These are phyloP conservation scores for Ammopiptanthus mongolicus DNA, from an alignment of 306 rosid species.

Conservation along the genomic window DNA sequence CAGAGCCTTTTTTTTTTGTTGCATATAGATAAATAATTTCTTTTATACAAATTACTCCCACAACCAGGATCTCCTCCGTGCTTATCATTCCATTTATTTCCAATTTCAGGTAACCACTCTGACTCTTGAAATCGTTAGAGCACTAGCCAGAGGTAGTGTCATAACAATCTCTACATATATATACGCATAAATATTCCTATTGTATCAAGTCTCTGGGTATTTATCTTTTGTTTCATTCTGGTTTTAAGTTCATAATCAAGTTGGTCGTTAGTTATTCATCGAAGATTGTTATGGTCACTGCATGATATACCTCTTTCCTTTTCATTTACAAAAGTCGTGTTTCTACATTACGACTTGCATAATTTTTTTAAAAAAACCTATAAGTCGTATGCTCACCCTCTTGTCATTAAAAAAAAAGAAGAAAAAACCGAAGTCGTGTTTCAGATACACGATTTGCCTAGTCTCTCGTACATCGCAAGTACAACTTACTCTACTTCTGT, in stretches of 20 bases:
- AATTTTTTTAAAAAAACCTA: no score
- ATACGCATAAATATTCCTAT: background rate
- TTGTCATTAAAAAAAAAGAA: no score
- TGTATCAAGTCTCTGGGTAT: background rate
- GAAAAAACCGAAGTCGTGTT: no score
- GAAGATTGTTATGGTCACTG: background rate
- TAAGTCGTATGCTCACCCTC: no score
- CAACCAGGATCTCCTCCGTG: conserved; percentile 4
- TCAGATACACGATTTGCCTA: no score
- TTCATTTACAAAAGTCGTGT: no score
- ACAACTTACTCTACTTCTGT: no score
- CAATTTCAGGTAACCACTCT: conserved; percentile 79
- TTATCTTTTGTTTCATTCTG: conserved; percentile 19
- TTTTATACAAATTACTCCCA: background rate
- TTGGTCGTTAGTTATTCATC: background rate
- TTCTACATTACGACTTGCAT: no score
- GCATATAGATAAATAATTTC: background rate
- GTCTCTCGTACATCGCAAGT: no score
- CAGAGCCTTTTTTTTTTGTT: background rate
- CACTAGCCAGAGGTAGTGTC: conserved; percentile 76
- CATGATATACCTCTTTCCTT: background rate
- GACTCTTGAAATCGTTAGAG: conserved; percentile 89
- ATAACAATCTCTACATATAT: conserved; percentile 4
- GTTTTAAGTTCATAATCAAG: background rate
- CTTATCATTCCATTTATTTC: conserved; percentile 21